Evolutionary conservation across 768 basidiomycete species (phyloP).

Genomic region (Podaxis sp.): DNA sequence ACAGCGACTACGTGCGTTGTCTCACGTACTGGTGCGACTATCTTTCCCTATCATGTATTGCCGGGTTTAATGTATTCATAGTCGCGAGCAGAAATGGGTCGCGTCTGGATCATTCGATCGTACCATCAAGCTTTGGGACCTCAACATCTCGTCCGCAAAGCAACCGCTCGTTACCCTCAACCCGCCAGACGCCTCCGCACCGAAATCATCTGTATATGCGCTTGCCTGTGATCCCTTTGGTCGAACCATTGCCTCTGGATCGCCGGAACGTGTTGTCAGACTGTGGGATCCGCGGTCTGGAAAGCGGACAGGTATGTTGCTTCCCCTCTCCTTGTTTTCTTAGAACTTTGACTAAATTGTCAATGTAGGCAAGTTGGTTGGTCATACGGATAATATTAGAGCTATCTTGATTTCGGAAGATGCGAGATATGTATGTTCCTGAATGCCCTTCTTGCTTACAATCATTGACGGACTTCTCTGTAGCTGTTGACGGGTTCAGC

Average conservation of each 20-base stretch:
- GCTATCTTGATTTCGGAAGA: slow-evolving; percentile 89
- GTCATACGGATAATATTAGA: slow-evolving; percentile 96
- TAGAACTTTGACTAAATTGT: not conserved
- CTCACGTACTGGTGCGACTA: slow-evolving; percentile 65
- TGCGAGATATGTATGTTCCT: slow-evolving; percentile 74
- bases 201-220: slow-evolving; percentile 78
- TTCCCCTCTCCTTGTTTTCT: not conserved
- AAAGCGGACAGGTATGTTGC: slow-evolving; percentile 52
- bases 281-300: slow-evolving; percentile 93
- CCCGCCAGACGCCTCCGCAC: slow-evolving; percentile 62
- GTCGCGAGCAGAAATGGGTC: slow-evolving; percentile 82
- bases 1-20: slow-evolving; percentile 86
- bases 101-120: slow-evolving; percentile 95
- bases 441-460: not conserved
- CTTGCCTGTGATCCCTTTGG: slow-evolving; percentile 80
- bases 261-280: slow-evolving; percentile 87
- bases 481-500: slow-evolving; percentile 85
- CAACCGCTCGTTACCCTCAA: slow-evolving; percentile 64
- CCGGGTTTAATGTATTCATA: slow-evolving; percentile 30
- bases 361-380: slow-evolving; percentile 74
- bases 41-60: not conserved
- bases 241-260: slow-evolving; percentile 80
- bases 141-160: slow-evolving; percentile 42
- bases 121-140: slow-evolving; percentile 93
- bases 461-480: slow-evolving; percentile 1